Evolutionary conservation across 371 early-diverging fungal species (phyloP), one percentile per base, ranked within the genome.

Genomic region (Lichtheimia ramosa): DNA sequence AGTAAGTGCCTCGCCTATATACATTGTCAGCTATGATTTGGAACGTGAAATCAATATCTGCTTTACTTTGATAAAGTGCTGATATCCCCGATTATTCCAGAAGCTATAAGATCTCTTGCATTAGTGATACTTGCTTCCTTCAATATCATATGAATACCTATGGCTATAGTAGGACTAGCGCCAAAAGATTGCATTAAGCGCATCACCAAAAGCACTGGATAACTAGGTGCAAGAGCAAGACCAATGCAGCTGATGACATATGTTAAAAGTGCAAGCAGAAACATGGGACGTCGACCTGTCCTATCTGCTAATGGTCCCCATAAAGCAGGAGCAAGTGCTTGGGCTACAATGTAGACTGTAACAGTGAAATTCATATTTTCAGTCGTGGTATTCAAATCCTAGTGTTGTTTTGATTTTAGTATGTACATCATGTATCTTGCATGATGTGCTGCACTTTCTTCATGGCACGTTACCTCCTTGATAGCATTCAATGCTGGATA

Each of bases 111-210:
- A 8, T 34, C 10, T 6, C 34, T 2, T 8, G 6, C 2, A 34
- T 34, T 34, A 34, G 10, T 34, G 10, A 8, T 34, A 6, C 2
- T 34, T 6, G 28, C n/a, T 46, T 18, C 46, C 10, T 1, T 46
- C 7, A 15, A 2, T 46, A 46, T 6, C 46, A 46, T 50, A 13
- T 50, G 16, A 50, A 2, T 14, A 43, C 86, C 85, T 1, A 89
- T 73, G 0, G 84, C 70, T 23, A 83, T 69, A 5, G 81, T 82
- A 1, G 87, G 81, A 34, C 83, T 79, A 3, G 82, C 61, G 0
- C 86, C 86, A 13, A 77, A 77, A 1, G 84, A 71, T 59, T 87
- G 88, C 27, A 87, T 63, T 25, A 82, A 64, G 2, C 88, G 83
- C 63, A 81, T 74, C 12, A 70, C 69, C 49, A 86, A 65, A 42